Base-by-base conservation (phyloP, 768 basidiomycete genomes). In the Pisolithus marmoratus region DNA sequence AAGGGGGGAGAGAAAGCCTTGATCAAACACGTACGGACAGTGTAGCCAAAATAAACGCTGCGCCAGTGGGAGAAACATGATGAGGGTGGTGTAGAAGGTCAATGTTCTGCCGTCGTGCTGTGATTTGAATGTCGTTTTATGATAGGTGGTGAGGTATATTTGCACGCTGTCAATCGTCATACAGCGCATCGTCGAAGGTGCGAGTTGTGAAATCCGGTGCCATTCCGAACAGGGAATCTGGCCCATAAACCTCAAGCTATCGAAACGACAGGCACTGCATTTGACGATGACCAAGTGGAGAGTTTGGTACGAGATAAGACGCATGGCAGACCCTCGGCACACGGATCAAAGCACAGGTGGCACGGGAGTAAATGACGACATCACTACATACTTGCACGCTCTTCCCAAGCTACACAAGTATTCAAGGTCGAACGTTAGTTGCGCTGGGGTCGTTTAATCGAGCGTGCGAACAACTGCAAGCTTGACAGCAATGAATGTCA, bases 41-140 rank as follows among this genome's bases (percentile, higher is more conserved):
- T 22, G 81, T 78, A 34, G 81, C 79, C 14, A 86, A 72, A 46
- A 87, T 74, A 27, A 82, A 85, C 5, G 80, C 80, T 26, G 74
- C 60, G 78, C 48, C 14, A 45, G 26, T 6, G 23, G 15, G 15
- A 43, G 42, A 12, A n/a, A n/a, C n/a, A n/a, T n/a, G n/a, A 45
- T 26, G 24, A 27, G 27, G 20, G 23, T 42, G 40, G 8, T 42
- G 12, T 2, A 34, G 40, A 8, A 5, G 40, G 20, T 20, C 20
- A 8, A 42, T 42, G 20, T 22, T 14, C 11, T 42, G 23, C 41
- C 20, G 7, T 42, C 2, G 11, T 11, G 12, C 2, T 42, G 41
- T 4, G 9, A 14, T 12, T 24, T 15, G 42, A 23, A 15, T 9
- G 42, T 12, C 15, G 42, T 24, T 20, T 15, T 9, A 43, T 20